Evolutionary conservation across 805 yeast genomes (phyloP), one percentile per base, ranked within the genome.

Genomic region (Sugiyamaella chiloensis): DNA sequence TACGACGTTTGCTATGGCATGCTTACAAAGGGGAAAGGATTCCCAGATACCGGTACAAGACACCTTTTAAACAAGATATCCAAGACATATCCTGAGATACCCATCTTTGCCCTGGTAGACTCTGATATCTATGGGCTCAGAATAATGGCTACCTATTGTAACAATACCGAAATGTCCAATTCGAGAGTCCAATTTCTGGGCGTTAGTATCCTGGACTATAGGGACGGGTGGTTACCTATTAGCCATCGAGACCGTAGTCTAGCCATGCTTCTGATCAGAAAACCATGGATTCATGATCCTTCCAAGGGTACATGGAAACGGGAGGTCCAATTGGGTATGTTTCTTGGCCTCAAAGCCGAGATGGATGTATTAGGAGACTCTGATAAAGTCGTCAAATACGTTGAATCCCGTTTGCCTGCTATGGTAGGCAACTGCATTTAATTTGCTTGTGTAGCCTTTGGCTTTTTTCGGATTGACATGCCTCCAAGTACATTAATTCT

Each of bases 41-140:
- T 70, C 55, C 87, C 89, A 0, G 89, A 83, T 59, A 56, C 68
- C 9, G 61, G 75, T 4, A 81, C 87, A 0, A 67, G 72, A 41
- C 52, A 58, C 20, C 72, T 81, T 47, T 52, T 79, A 6, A 40
- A 52, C 4, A 52, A 53, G 1, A 43, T 76, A 9, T 46, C 62
- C 9, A 42, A 52, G 2, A 50, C 57, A 16, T 51, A 62, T n/a
- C 67, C 71, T 0, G 42, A 54, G 0, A 57, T 70, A 1, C 77
- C 76, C 0, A 58, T 79, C 0, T 58, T 60, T 17, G 80, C 75
- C 0, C 67, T 77, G 27, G 79, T 81, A 23, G 89, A 83, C 59
- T 73, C 83, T 12, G 89, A 83, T 54, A 76, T 84, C 2, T 79
- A 79, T 59, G 89, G 89, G 0, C 58, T 80, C 7, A 70, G 71